Evolutionary conservation across 495 filamentous ascomycete species (phyloP).

Genomic region (Trichoderma reesei): DNA sequence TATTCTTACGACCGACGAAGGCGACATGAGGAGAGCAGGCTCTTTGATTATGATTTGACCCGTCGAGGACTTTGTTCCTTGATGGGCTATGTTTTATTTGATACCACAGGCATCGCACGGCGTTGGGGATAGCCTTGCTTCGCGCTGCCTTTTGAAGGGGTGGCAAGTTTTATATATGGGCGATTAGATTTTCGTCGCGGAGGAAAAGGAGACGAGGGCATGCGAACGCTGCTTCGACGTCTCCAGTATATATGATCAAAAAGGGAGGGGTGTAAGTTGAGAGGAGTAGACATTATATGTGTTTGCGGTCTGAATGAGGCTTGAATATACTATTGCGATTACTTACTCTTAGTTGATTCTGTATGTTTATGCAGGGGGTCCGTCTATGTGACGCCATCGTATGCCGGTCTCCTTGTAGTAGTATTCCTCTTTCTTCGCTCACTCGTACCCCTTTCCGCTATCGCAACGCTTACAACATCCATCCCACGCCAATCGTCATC

Average conservation of each 20-base stretch:
- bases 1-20: constrained; percentile 4
- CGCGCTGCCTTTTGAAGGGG: not conserved
- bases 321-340: not conserved
- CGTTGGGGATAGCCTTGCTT: constrained; percentile 7
- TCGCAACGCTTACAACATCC: not conserved
- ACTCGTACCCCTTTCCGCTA: not conserved
- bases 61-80: not conserved
- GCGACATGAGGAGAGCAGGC: constrained; percentile 1
- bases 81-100: not conserved
- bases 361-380: not conserved
- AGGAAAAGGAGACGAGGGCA: not conserved
- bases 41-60: not conserved
- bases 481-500: not conserved
- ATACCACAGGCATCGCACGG: constrained; percentile 8
- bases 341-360: not conserved
- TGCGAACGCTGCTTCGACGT: not conserved
- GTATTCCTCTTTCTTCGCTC: not conserved
- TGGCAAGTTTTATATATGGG: not conserved
- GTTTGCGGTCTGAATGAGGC: not conserved
- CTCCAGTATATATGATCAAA: not conserved
- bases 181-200: not conserved
- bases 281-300: not conserved
- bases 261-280: not conserved
- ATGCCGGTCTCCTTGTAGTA: not conserved
- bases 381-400: not conserved